Base-by-base conservation (phyloP, 2,329 filamentous ascomycete species). In the Colletotrichum euphorbiae region DNA sequence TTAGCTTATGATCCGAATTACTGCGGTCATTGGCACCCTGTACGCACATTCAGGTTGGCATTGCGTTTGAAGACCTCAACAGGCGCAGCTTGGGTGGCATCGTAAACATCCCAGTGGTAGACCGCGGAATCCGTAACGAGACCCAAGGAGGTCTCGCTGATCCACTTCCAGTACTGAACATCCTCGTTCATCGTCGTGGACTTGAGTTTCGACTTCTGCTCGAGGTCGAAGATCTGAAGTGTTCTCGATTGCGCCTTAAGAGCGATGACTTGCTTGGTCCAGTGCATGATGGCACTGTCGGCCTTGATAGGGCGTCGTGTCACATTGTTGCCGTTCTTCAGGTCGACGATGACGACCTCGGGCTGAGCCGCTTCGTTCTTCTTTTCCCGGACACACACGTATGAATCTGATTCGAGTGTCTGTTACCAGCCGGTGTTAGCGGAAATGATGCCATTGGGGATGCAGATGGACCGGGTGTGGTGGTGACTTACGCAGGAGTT, bases 211-310 rank as follows among this genome's bases (percentile, higher is more conserved):
- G 91, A 89, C 85, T 98, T 99, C 75, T 91, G 89, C 74, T 90
- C 90, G 69, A 99, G 88, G 80, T 99, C 95, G 82, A 99, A 99
- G 79, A 99, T 97, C 84, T 99, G 97, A 70, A 99, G 88, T 73
- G 96, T 99, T 78, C 94, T 89, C 71, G 91, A 92, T 80, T 98
- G 93, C 55, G 96, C 95, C 83, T 97, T 97, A 74, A 99, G 88
- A 71, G 97, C 96, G 77, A 99, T 98, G 79, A 99, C 93, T 80
- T 97, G 93, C 79, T 91, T 93, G 75, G 88, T 91, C 93, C 93
- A 97, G 88, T 99, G 96, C 96, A 99, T 98, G 79, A 99, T 97
- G 75, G 97, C 96, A 89, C 94, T 98, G 84, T 99, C 96, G 77
- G 96, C 96, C 86, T 97, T 98, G 85, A 99, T 99, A 55, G 95